Evolutionary conservation across 164 flowering plant species (phyloP).

Genomic region (Vitis riparia): DNA sequence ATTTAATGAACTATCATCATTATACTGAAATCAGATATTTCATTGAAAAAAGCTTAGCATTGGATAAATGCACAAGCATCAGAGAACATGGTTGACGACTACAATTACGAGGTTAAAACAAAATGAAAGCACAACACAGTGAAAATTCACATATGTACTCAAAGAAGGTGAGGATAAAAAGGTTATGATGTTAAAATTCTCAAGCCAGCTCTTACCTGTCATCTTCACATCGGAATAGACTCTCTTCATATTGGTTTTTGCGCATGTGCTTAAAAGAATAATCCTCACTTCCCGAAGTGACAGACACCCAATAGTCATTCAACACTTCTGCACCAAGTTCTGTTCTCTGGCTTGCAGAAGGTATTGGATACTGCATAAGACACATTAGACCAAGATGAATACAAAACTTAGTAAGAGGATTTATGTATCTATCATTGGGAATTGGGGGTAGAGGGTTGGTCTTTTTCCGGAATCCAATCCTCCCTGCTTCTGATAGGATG

Average conservation of each 20-base stretch:
- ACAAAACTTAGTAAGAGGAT: neutral
- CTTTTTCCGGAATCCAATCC: too few species aligned
- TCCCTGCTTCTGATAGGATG: too few species aligned
- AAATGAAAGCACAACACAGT: neutral
- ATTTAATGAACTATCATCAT: too few species aligned
- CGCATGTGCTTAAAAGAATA: slow-evolving; percentile 99
- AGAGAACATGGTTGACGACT: too few species aligned
- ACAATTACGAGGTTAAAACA: too few species aligned
- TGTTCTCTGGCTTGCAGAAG: slow-evolving; percentile 80
- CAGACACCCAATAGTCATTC: slow-evolving; percentile 98
- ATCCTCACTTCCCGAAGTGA: slow-evolving; percentile 98
- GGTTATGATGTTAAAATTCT: neutral
- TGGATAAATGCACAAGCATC: too few species aligned
- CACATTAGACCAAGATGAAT: neutral
- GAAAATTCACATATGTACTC: neutral
- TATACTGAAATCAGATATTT: too few species aligned
- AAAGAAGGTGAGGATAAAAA: neutral
- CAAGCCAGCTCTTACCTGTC: slow-evolving; percentile 60
- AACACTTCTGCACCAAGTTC: slow-evolving; percentile 79
- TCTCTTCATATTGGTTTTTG: slow-evolving; percentile 97
- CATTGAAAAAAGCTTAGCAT: too few species aligned
- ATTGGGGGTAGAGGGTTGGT: too few species aligned
- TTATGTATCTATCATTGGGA: neutral
- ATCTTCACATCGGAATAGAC: slow-evolving; percentile 96
- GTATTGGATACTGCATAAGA: slow-evolving; percentile 75